phyloP scores from a whole-genome alignment of 2,329 filamentous ascomycete genomes.

The Aspergillus pseudoglaucus region DNA sequence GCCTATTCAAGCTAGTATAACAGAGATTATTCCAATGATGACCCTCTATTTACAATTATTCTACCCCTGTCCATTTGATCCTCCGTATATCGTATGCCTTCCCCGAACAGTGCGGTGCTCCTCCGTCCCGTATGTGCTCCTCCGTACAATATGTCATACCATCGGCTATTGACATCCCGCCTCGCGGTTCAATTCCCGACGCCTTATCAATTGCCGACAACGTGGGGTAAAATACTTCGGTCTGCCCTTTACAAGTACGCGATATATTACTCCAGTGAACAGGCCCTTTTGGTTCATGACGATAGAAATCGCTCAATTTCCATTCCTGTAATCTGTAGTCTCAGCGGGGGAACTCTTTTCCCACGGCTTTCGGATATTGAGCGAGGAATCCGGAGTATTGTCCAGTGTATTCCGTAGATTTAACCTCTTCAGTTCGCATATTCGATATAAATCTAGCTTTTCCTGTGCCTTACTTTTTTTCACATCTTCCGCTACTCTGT shows the following conservation, averaged over 20 bases:
- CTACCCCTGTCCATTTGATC: background rate
- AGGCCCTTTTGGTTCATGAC: no score
- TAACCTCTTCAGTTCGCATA: background rate
- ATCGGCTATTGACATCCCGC: slow-evolving; percentile 12
- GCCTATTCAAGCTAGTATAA: background rate
- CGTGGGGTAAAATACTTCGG: background rate
- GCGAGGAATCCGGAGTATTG: background rate
- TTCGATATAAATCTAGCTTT: background rate
- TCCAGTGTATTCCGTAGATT: background rate
- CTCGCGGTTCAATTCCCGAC: slow-evolving; percentile 10
- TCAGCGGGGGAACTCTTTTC: background rate
- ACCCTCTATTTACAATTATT: background rate
- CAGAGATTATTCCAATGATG: background rate
- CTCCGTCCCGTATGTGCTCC: no score
- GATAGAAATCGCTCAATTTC: no score
- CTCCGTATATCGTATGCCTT: background rate
- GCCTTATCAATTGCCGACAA: slow-evolving; percentile 2
- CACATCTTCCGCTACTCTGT: slow-evolving; percentile 4
- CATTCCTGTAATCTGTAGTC: no score
- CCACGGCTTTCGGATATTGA: slow-evolving; percentile 8
- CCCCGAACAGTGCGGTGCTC: background rate
- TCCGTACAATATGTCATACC: background rate
- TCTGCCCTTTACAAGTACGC: no score
- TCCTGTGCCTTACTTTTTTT: background rate
- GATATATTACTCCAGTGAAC: no score